Evolutionary conservation across 495 filamentous ascomycete genomes (phyloP).

Genomic region (Penicillium odoratum): DNA sequence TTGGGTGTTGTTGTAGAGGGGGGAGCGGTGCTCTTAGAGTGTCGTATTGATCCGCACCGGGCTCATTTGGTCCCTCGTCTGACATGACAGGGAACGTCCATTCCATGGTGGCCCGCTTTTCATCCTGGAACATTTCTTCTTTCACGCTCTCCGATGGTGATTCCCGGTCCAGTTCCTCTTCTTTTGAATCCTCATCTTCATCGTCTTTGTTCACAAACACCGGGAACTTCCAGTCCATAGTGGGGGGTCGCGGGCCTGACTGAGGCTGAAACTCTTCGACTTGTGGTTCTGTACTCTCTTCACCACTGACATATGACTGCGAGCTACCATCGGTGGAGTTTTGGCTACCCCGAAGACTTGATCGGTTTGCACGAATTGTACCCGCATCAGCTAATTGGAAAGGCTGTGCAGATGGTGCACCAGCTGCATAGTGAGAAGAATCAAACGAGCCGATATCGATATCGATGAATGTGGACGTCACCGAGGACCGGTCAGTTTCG

Average conservation of each 20-base stretch:
- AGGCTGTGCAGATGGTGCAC: slow-evolving; percentile 40
- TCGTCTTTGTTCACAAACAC: slow-evolving; percentile 31
- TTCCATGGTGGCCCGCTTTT: slow-evolving; percentile 41
- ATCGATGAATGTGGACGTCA: slow-evolving; percentile 49
- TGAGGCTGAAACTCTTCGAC: slow-evolving; percentile 34
- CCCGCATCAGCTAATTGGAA: slow-evolving; percentile 52
- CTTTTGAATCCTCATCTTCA: slow-evolving; percentile 4
- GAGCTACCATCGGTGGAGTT: slow-evolving; percentile 40
- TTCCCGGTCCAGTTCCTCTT: slow-evolving; percentile 6
- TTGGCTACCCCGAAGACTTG: slow-evolving; percentile 37
- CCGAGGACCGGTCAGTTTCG: slow-evolving; percentile 48
- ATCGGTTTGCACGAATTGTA: slow-evolving; percentile 51
- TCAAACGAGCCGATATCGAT: slow-evolving; percentile 51
- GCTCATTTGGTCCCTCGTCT: slow-evolving; percentile 14
- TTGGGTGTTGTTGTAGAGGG: slow-evolving; percentile 13
- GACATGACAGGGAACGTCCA: slow-evolving; percentile 52
- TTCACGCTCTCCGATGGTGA: slow-evolving; percentile 20
- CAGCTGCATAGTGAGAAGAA: slow-evolving; percentile 49
- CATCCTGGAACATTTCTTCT: slow-evolving; percentile 25
- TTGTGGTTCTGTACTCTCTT: slow-evolving; percentile 26
- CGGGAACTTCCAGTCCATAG: slow-evolving; percentile 54
- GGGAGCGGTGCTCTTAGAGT: slow-evolving; percentile 39
- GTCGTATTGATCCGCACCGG: slow-evolving; percentile 23
- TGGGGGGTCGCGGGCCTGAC: slow-evolving; percentile 45
- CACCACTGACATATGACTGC: slow-evolving; percentile 31